A percentile compares a stretch with the other conserved stretches of the same genome.
phyloP scores from a whole-genome alignment of 768 basidiomycete genomes.

The Sistotremastrum niveocremeum region DNA sequence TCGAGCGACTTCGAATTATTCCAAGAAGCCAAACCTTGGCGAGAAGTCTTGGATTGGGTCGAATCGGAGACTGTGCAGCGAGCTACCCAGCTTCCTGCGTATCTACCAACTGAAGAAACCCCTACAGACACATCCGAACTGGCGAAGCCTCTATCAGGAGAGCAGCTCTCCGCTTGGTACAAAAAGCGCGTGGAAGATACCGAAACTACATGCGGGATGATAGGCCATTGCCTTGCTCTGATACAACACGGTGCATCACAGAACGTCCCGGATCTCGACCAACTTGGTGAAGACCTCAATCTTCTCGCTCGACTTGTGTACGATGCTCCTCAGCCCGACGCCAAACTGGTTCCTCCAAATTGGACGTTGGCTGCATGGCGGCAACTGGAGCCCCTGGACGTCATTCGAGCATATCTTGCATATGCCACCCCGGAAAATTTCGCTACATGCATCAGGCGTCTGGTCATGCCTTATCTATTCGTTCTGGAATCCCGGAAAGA shows the following conservation, averaged over 20 bases:
- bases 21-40: slow-evolving; percentile 28
- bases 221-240: slow-evolving; percentile 65
- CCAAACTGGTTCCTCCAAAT: slow-evolving; percentile 17
- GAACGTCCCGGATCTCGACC: slow-evolving; percentile 65
- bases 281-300: slow-evolving; percentile 82
- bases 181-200: slow-evolving; percentile 44
- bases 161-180: slow-evolving; percentile 66
- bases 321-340: slow-evolving; percentile 46
- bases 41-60: slow-evolving; percentile 42
- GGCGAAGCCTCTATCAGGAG: slow-evolving; percentile 26
- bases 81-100: slow-evolving; percentile 20
- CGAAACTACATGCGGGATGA: slow-evolving; percentile 54
- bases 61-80: slow-evolving; percentile 33
- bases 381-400: slow-evolving; percentile 44
- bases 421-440: slow-evolving; percentile 56
- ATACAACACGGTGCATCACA: slow-evolving; percentile 80
- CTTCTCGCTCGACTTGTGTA: slow-evolving; percentile 81
- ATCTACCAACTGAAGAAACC: slow-evolving; percentile 1
- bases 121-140: slow-evolving; percentile 4
- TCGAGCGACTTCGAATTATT: slow-evolving; percentile 30
- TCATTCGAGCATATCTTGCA: slow-evolving; percentile 64
- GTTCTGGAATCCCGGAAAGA: slow-evolving; percentile 84
- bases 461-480: slow-evolving; percentile 87
- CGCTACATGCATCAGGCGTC: slow-evolving; percentile 50
- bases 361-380: slow-evolving; percentile 74